Base-by-base conservation (phyloP, 352 stramenopile genomes). In the Bremia lactucae region DNA sequence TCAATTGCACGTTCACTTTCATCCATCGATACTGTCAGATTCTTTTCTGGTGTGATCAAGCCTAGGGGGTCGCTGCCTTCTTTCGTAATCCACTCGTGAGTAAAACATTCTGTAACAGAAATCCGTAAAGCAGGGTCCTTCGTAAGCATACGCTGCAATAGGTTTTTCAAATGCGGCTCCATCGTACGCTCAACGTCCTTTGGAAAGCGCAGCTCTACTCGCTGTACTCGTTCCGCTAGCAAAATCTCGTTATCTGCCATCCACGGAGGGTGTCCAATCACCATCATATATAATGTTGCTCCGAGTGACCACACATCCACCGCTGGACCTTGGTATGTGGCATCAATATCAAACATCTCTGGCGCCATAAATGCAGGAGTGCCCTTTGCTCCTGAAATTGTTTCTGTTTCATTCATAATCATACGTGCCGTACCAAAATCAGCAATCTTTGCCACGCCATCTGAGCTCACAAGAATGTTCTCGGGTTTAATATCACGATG, bases 401-500 rank as follows among this genome's bases (percentile, higher is more conserved):
- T 89, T 49, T 95, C 81, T 4, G 55, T 84, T 55, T 94, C 82
- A 52, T 88, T 87, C 76, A 92, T 93, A 31, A 95, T 79, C 72
- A 95, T 93, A 19, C 82, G 78, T 9, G 84, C 83, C 5, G 81
- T 87, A 23, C 84, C 84, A 60, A 95, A 95, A 49, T 95, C 84
- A 4, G 82, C 83, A 42, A 95, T 94, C 62, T 95, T 95, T 11
- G 83, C 81, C 6, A 87, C 68, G 11, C 81, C 71, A 13, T 94
- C 80, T 1, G 67, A 72, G 15, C 68, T 91, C 1, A 94, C 67
- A 16, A 94, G 65, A 42, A 94, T 87, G 52, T 94, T 94, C 35
- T 84, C 73, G 7, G 86, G 85, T 55, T 96, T 96, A 47, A 96
- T 90, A 42, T 96, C 87, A 15, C 84, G 82, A 41, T 96, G 87